phyloP scores from a whole-genome alignment of 345 rosid species.

The Ricinus communis region DNA sequence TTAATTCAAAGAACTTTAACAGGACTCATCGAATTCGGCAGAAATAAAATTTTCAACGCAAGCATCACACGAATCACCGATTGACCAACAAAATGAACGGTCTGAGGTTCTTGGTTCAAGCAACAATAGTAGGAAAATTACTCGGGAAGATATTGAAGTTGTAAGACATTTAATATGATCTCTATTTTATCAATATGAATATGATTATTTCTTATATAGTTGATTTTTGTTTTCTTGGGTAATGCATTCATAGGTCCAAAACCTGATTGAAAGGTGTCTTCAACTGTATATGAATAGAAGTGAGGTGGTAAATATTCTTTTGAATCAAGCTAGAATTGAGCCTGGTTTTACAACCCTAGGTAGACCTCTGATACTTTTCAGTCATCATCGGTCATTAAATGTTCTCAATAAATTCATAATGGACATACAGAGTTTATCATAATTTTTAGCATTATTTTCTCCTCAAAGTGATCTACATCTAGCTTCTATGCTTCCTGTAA shows the following conservation, averaged over 20 bases:
- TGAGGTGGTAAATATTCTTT: slow-evolving; percentile 46
- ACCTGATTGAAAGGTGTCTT: slow-evolving; percentile 58
- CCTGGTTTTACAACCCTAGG: slow-evolving; percentile 49
- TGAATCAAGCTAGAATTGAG: slow-evolving; percentile 36
- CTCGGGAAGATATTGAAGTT: slow-evolving; percentile 6
- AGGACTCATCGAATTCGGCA: not conserved
- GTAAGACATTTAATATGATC: slow-evolving; percentile 11
- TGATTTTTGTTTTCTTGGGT: not conserved
- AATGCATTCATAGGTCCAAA: slow-evolving; percentile 40
- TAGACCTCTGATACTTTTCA: slow-evolving; percentile 12
- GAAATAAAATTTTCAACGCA: not conserved
- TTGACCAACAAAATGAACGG: not conserved
- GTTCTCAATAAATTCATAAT: not conserved
- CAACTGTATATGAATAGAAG: slow-evolving; percentile 56
- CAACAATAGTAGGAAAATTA: not conserved
- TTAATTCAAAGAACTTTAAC: slow-evolving; percentile 2
- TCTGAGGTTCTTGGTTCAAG: slow-evolving; percentile 8
- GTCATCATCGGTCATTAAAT: not conserved
- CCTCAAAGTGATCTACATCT: not conserved
- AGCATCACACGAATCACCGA: not conserved
- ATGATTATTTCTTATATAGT: too few species aligned
- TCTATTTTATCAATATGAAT: not conserved
- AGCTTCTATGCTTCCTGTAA: not conserved
- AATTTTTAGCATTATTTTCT: not conserved
- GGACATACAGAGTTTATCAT: not conserved